Evolutionary conservation across 768 basidiomycete species (phyloP).

Genomic region (Amanita subjunquillea): DNA sequence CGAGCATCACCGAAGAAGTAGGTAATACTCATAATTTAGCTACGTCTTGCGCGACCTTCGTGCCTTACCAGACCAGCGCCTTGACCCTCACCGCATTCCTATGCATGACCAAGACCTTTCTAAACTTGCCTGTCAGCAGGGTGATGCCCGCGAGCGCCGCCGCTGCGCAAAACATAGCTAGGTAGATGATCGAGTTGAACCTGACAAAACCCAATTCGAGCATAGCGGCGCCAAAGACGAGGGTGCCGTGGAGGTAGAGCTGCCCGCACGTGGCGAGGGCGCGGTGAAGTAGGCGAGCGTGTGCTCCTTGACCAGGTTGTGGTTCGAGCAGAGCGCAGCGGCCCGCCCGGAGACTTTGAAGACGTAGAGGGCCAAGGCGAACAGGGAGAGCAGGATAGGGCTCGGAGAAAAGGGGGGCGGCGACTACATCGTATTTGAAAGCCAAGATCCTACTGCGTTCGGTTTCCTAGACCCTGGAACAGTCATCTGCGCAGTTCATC

Average conservation of each 20-base stretch:
- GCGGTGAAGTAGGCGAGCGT: slow-evolving; percentile 17
- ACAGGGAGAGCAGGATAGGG: slow-evolving; percentile 16
- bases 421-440: too few species aligned
- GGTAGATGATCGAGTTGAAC: slow-evolving; percentile 18
- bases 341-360: slow-evolving; percentile 21
- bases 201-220: slow-evolving; percentile 19
- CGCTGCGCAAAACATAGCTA: slow-evolving; percentile 12
- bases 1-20: too few species aligned
- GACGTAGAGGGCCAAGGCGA: slow-evolving; percentile 19
- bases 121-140: background rate
- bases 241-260: slow-evolving; percentile 19
- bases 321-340: slow-evolving; percentile 15
- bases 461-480: too few species aligned
- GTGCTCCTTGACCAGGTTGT: slow-evolving; percentile 6
- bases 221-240: slow-evolving; percentile 17
- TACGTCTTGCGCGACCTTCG: background rate
- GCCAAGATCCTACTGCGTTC: too few species aligned
- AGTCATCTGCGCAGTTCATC: too few species aligned
- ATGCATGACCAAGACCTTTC: background rate
- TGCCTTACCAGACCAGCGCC: background rate
- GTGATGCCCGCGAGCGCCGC: background rate
- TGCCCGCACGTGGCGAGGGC: slow-evolving; percentile 20
- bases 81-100: background rate
- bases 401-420: too few species aligned
- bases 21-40: background rate